Evolutionary conservation across 805 yeast genomes (phyloP), one percentile per base, ranked within the genome.

Genomic region (Saturnispora serradocipensis): DNA sequence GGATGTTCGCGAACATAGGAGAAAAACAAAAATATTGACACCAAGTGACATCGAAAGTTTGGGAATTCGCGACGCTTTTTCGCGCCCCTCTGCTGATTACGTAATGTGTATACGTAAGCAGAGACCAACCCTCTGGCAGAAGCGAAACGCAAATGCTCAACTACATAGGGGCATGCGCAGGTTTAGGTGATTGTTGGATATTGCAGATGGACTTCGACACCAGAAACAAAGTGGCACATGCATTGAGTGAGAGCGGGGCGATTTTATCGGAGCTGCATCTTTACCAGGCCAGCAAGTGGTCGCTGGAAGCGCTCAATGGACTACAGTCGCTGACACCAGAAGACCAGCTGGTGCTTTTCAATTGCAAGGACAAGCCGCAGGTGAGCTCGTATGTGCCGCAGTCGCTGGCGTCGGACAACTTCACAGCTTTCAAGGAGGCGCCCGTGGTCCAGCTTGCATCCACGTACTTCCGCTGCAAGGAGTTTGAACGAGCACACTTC

Each of bases 401-500:
- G 9, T 32, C 45, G 24, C 18, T 36, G 27, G 28, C 35, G 25
- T 15, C 24, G 1, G 35, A 48, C 16, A 39, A 40, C 11, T 49
- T 45, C 16, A 24, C 16, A 4, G 25, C 47, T 5, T 46, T 32
- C 7, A 36, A 27, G 5, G 49, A 40, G 18, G 36, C 25, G 20
- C 45, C 38, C 8, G 38, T 16, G 30, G 39, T 30, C 2, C 43
- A 22, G 15, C 69, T 88, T 27, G 97, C 91, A 1, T 78, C 80
- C 50, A 65, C 86, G 0, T 82, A 86, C 61, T 88, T 91, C 71
- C 84, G 81, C 60, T 81, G 88, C 61, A 82, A 85, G 59, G 98
- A 93, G 66, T 91, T 83, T 62, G 91, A 84, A 52, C 69, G 98
- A 27, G 86, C 90, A 52, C 80, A 85, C 4, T 71, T 73, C 58